Evolutionary conservation across 1,284 basidiomycete genomes (phyloP).

Genomic region (Cutaneotrichosporon arboriforme): DNA sequence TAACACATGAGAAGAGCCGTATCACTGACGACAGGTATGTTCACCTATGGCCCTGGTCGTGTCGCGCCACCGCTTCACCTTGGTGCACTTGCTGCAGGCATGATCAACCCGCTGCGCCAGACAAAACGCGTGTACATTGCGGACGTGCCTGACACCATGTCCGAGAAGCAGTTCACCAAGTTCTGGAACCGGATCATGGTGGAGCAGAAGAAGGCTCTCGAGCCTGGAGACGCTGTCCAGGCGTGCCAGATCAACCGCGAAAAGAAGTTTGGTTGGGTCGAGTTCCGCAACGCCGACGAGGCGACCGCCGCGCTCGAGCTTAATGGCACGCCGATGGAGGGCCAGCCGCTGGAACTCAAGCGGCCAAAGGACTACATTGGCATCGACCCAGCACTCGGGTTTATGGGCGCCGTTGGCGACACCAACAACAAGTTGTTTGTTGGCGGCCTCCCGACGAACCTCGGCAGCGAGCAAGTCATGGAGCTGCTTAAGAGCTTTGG

Average conservation of each 20-base stretch:
- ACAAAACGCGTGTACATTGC: conserved; percentile 92
- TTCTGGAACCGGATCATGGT: conserved; percentile 96
- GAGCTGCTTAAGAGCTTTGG: conserved; percentile 96
- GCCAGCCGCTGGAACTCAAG: conserved; percentile 77
- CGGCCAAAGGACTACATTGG: conserved; percentile 90
- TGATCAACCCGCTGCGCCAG: conserved; percentile 81
- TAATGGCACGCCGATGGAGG: conserved; percentile 63
- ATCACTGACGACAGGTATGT: conserved; percentile 34
- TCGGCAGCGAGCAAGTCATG: conserved; percentile 96
- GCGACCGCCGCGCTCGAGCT: conserved; percentile 94
- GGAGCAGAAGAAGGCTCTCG: conserved; percentile 74
- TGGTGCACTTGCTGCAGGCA: conserved; percentile 49
- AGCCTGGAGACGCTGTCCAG: conserved; percentile 81
- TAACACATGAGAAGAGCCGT: background rate
- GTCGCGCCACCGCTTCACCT: conserved; percentile 43
- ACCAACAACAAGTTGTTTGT: conserved; percentile 98
- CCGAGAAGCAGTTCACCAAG: conserved; percentile 77
- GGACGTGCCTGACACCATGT: conserved; percentile 86
- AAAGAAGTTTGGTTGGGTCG: conserved; percentile 95
- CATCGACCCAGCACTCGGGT: conserved; percentile 59
- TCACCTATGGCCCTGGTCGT: conserved; percentile 43
- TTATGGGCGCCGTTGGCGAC: conserved; percentile 94
- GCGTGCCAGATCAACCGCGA: conserved; percentile 94
- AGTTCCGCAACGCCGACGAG: conserved; percentile 96
- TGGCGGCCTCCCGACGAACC: conserved; percentile 88